Conservation (phyloP, 306 rosid genomes). For the Vigna mungo region DNA sequence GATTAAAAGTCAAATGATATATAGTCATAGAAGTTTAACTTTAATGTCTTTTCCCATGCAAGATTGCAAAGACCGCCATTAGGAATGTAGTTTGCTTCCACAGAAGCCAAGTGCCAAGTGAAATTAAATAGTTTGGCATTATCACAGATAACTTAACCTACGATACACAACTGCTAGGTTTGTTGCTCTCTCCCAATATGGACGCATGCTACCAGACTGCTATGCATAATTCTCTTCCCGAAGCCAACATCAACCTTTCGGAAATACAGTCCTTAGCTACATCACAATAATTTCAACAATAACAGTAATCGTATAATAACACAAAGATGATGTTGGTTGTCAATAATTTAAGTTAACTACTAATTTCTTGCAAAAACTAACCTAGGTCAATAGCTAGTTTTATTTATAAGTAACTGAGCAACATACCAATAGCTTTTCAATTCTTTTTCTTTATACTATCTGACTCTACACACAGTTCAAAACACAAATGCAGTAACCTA, state of each 20-base stretch:
- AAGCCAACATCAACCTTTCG: constrained; percentile 41
- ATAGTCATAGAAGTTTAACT: constrained; percentile 35
- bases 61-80: neutral
- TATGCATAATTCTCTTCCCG: constrained; percentile 31
- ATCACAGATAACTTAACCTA: neutral
- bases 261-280: constrained; percentile 35
- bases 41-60: constrained; percentile 24
- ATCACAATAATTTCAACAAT: neutral
- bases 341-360: constrained; percentile 4
- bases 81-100: constrained; percentile 26
- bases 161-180: neutral
- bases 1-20: neutral
- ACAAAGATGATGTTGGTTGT: neutral
- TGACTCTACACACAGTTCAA: neutral
- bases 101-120: constrained; percentile 21
- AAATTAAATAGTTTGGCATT: constrained; percentile 26
- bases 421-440: neutral
- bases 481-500: constrained; percentile 27
- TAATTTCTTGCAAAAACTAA: neutral
- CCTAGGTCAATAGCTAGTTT: neutral
- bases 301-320: neutral
- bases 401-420: neutral
- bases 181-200: neutral
- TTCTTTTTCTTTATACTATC: neutral
- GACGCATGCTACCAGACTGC: constrained; percentile 29